Percentiles rank a stretch among this genome's conserved stretches.
These are phyloP conservation scores for Cubamyces lactineus DNA, from an alignment of 768 basidiomycete genomes.

Conservation along the genomic window DNA sequence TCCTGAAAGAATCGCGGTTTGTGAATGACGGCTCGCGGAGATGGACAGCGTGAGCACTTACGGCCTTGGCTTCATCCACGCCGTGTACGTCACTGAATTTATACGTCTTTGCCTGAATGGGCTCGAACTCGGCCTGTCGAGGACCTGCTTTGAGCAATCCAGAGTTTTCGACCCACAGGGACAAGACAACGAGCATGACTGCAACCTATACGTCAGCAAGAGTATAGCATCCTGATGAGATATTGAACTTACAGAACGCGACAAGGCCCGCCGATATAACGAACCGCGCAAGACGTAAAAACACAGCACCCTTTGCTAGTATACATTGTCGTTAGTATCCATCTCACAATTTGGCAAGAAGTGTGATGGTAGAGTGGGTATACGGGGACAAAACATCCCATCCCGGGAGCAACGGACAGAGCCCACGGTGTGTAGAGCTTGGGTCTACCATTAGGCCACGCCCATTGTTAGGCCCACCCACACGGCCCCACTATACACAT, in stretches of 20 bases:
- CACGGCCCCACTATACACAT: background rate
- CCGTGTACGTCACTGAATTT: conserved; percentile 97
- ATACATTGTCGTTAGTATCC: background rate
- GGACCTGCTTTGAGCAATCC: conserved; percentile 90
- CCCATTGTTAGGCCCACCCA: no score
- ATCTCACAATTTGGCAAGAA: no score
- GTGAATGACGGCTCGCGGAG: background rate
- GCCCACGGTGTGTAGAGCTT: no score
- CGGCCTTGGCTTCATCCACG: conserved; percentile 95
- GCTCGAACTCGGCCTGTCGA: conserved; percentile 81
- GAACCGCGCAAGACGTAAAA: conserved; percentile 53
- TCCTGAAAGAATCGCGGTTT: conserved; percentile 52
- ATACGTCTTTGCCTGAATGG: conserved; percentile 76
- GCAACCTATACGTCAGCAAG: background rate
- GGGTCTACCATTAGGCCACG: no score
- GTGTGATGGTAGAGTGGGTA: no score
- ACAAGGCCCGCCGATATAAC: conserved; percentile 55
- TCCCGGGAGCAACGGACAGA: no score
- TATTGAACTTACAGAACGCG: conserved; percentile 62
- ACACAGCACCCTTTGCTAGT: conserved; percentile 69
- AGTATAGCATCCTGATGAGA: background rate
- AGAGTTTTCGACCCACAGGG: conserved; percentile 90
- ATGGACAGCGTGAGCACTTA: conserved; percentile 35
- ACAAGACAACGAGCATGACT: conserved; percentile 86
- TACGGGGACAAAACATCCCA: no score